These are phyloP conservation scores for Cladosporium phlei DNA, from an alignment of 2,329 filamentous ascomycete genomes.

Conservation along the genomic window DNA sequence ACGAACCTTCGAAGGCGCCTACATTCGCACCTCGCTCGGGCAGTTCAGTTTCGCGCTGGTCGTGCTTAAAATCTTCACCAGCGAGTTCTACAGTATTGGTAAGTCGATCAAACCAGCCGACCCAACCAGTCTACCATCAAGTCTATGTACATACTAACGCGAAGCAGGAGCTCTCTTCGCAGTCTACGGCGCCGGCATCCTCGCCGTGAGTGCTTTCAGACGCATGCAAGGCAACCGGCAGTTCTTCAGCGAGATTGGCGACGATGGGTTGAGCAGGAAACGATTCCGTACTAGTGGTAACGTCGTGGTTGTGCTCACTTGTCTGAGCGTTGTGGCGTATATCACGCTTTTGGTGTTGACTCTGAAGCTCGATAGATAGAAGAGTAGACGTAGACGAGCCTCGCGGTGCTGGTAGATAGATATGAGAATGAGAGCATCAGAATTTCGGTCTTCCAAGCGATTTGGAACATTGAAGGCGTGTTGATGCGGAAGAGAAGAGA, in stretches of 20 bases:
- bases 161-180: constrained; percentile 74
- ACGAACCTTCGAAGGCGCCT: constrained; percentile 94
- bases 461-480: too few relatives aligned
- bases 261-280: constrained; percentile 57
- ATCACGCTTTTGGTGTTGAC: constrained; percentile 56
- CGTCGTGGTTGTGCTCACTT: constrained; percentile 59
- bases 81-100: constrained; percentile 93
- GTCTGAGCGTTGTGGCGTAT: constrained; percentile 59
- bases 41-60: constrained; percentile 95
- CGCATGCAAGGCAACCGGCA: constrained; percentile 89
- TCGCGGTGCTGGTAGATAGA: too few relatives aligned
- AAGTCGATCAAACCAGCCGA: neutral
- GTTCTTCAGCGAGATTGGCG: constrained; percentile 69
- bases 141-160: too few relatives aligned
- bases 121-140: too few relatives aligned
- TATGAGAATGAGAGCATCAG: too few relatives aligned
- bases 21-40: constrained; percentile 87
- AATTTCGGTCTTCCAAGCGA: too few relatives aligned
- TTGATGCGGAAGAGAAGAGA: too few relatives aligned
- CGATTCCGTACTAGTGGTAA: constrained; percentile 61
- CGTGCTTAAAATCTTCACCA: constrained; percentile 92
- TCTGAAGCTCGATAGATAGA: constrained; percentile 38
- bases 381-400: neutral
- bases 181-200: constrained; percentile 78
- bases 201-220: constrained; percentile 78